A percentile compares a stretch with the other conserved stretches of the same genome.
Evolutionary conservation across 2,329 filamentous ascomycete species (phyloP).

Genomic region (Colletotrichum filicis): DNA sequence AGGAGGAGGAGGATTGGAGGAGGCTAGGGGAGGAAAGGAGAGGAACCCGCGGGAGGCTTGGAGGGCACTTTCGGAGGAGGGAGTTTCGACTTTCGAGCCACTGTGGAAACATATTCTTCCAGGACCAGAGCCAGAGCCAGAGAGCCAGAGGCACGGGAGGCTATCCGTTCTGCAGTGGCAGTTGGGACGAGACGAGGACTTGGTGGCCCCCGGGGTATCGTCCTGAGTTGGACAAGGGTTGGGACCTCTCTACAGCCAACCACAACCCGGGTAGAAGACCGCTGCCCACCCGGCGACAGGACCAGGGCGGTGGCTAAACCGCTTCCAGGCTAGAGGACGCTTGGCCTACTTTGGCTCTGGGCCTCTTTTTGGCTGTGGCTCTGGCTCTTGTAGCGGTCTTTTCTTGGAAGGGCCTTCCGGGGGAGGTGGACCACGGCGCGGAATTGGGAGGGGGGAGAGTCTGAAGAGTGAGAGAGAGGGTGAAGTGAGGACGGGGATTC

Average conservation of each 20-base stretch:
- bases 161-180: not conserved
- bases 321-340: conserved; percentile 11
- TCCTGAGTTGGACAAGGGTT: conserved; percentile 13
- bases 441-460: not conserved
- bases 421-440: conserved; percentile 1
- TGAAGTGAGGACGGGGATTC: conserved; percentile 12
- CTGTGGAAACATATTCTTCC: conserved; percentile 13
- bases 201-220: conserved; percentile 3
- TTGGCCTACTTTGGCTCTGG: not conserved
- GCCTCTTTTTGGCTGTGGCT: not conserved
- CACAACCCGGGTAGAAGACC: conserved; percentile 20
- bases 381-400: not conserved
- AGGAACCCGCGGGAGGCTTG: conserved; percentile 7
- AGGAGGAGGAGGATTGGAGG: not conserved
- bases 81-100: conserved; percentile 15
- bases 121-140: not conserved
- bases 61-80: not conserved
- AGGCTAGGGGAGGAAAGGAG: not conserved
- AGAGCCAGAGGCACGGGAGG: not conserved
- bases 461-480: not conserved
- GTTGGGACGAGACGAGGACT: conserved; percentile 6
- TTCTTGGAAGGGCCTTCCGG: not conserved
- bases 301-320: conserved; percentile 18
- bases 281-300: conserved; percentile 1
- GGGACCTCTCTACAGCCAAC: conserved; percentile 10